phyloP scores from a whole-genome alignment of 768 basidiomycete genomes.

The Royoungia palumana region DNA sequence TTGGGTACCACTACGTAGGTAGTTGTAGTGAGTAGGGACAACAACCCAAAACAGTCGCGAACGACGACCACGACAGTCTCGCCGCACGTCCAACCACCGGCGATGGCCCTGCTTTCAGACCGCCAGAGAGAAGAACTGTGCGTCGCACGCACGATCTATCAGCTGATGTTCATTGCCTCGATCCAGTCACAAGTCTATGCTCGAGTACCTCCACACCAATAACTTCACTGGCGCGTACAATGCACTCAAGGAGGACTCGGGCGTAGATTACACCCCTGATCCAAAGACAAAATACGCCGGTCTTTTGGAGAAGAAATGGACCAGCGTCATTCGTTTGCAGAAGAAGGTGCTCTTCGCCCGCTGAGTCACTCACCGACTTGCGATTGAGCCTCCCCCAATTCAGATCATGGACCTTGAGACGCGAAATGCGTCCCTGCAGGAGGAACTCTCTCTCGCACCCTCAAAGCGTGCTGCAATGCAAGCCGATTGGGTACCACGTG shows the following conservation, averaged over 20 bases:
- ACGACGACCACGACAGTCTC: conserved; percentile 10
- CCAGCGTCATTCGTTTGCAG: conserved; percentile 90
- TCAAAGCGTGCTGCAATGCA: conserved; percentile 57
- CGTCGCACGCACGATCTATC: conserved; percentile 20
- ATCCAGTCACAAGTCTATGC: conserved; percentile 73
- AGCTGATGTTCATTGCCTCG: conserved; percentile 12
- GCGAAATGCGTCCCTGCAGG: conserved; percentile 74
- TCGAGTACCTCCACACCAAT: conserved; percentile 70
- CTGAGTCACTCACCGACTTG: conserved; percentile 2
- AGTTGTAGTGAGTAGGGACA: conserved; percentile 10
- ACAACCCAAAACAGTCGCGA: conserved; percentile 32
- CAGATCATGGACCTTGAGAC: conserved; percentile 96
- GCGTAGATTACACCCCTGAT: conserved; percentile 71
- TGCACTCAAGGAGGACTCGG: conserved; percentile 52
- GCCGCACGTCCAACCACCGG: too few relatives aligned
- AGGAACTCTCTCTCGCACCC: conserved; percentile 54
- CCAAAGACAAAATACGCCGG: conserved; percentile 84
- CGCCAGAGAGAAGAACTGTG: conserved; percentile 48
- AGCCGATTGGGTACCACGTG: conserved; percentile 85
- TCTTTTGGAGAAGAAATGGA: conserved; percentile 97
- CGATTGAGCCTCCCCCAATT: conserved; percentile 8
- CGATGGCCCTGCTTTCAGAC: conserved; percentile 44
- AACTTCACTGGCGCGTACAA: conserved; percentile 62
- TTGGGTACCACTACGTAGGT: not conserved
- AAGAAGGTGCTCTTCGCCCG: conserved; percentile 64